Conservation (phyloP, 2,329 filamentous ascomycete species). For the Phialophora verrucosa region DNA sequence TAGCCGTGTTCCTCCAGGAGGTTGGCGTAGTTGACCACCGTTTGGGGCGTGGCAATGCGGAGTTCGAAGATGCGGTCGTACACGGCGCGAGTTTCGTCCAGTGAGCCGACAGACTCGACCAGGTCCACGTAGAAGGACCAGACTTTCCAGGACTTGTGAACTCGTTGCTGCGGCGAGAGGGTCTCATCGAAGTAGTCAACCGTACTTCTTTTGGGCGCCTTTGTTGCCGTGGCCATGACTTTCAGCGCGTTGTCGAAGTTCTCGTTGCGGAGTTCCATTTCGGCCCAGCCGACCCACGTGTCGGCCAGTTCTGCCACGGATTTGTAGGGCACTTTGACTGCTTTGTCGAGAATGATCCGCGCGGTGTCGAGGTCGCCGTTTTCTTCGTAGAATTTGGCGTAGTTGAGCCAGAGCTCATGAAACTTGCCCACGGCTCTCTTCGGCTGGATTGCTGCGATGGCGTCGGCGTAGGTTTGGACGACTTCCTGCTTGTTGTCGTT, state of each 20-base stretch:
- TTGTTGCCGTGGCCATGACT: conserved; percentile 96
- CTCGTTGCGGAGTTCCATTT: conserved; percentile 94
- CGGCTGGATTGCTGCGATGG: conserved; percentile 88
- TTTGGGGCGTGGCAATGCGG: conserved; percentile 95
- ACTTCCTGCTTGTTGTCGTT: conserved; percentile 89
- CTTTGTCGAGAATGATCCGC: conserved; percentile 94
- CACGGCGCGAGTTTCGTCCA: conserved; percentile 91
- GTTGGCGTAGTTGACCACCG: conserved; percentile 97
- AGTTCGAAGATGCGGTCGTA: conserved; percentile 99
- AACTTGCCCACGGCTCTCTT: conserved; percentile 94
- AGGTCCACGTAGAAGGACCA: conserved; percentile 99
- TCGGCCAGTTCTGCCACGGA: conserved; percentile 96
- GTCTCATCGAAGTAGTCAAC: conserved; percentile 99
- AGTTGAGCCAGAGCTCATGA: conserved; percentile 93
- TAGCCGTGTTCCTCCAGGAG: conserved; percentile 92
- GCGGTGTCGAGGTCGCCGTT: conserved; percentile 84
- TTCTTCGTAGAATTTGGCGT: conserved; percentile 94
- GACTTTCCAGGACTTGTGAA: conserved; percentile 99
- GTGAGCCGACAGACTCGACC: conserved; percentile 87
- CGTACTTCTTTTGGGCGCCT: conserved; percentile 94
- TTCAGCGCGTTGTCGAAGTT: conserved; percentile 93
- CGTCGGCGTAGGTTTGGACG: conserved; percentile 91
- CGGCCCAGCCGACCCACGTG: conserved; percentile 99
- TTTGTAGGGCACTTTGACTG: conserved; percentile 96
- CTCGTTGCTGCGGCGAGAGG: conserved; percentile 88